phyloP scores from a whole-genome alignment of 139 green algal species.

The Chlorella sp. region DNA sequence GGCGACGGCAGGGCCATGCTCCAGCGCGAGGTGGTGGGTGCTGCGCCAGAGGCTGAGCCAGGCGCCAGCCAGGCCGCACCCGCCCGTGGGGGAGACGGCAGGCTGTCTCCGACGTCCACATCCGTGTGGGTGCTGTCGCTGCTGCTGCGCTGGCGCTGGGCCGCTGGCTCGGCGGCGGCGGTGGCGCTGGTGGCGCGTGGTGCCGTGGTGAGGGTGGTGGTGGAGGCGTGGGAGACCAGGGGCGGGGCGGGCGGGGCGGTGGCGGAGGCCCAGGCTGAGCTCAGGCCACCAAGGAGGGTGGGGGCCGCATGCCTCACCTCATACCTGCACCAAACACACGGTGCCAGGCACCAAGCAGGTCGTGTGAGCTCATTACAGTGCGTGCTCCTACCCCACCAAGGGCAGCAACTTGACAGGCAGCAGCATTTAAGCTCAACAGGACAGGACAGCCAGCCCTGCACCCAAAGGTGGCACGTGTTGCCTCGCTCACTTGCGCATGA shows the following conservation, averaged over 20 bases:
- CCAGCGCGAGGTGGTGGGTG: too few species aligned
- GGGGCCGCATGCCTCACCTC: neutral
- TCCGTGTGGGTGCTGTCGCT: too few species aligned
- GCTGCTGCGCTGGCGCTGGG: too few species aligned
- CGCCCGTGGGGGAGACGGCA: neutral
- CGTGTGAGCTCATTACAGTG: neutral
- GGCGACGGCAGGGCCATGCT: too few species aligned
- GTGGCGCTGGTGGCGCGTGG: neutral
- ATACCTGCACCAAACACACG: neutral
- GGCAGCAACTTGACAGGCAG: neutral
- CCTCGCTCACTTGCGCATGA: constrained; percentile 4
- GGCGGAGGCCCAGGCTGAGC: too few species aligned
- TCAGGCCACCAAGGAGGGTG: neutral
- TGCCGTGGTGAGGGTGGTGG: neutral
- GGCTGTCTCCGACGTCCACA: neutral
- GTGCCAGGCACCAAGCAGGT: neutral
- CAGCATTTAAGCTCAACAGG: neutral
- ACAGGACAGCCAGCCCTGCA: neutral
- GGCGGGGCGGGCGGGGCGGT: too few species aligned
- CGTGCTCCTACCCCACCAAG: neutral
- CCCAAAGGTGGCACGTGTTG: neutral
- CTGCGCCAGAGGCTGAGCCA: neutral
- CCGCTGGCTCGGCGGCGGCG: too few species aligned
- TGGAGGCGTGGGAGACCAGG: neutral
- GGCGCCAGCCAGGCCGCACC: constrained; percentile 1